Evolutionary conservation across 2,329 filamentous ascomycete species (phyloP).

Genomic region (Cercospora janseana): DNA sequence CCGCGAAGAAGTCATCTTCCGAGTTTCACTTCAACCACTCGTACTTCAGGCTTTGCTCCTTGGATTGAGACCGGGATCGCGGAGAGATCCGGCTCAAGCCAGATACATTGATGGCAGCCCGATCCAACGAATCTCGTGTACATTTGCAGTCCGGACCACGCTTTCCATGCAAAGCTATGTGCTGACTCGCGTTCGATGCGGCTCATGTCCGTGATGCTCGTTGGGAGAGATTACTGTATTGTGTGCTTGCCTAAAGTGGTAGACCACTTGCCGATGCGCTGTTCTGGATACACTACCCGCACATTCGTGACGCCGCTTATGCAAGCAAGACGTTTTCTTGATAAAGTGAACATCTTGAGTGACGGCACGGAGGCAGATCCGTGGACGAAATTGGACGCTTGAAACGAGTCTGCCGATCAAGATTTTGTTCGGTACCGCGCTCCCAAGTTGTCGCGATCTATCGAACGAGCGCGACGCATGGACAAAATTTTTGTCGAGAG

Average conservation of each 20-base stretch:
- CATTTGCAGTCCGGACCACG: neutral
- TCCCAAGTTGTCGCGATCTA: neutral
- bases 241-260: slow-evolving; percentile 1
- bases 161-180: neutral
- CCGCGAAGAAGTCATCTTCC: too few species aligned
- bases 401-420: neutral
- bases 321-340: neutral
- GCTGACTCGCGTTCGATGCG: neutral
- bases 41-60: too few species aligned
- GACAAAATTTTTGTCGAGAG: too few species aligned
- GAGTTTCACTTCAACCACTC: too few species aligned
- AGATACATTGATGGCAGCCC: neutral
- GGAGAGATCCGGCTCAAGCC: too few species aligned
- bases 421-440: neutral
- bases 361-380: neutral
- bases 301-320: neutral
- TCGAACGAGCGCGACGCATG: neutral
- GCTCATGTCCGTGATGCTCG: neutral
- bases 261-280: slow-evolving; percentile 4
- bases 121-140: neutral
- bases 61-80: too few species aligned
- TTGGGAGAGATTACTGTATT: too few species aligned
- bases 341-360: neutral
- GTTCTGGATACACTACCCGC: neutral
- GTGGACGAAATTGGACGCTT: neutral